Evolutionary conservation across 2,329 filamentous ascomycete genomes (phyloP).

Genomic region (Byssochlamys sp.): DNA sequence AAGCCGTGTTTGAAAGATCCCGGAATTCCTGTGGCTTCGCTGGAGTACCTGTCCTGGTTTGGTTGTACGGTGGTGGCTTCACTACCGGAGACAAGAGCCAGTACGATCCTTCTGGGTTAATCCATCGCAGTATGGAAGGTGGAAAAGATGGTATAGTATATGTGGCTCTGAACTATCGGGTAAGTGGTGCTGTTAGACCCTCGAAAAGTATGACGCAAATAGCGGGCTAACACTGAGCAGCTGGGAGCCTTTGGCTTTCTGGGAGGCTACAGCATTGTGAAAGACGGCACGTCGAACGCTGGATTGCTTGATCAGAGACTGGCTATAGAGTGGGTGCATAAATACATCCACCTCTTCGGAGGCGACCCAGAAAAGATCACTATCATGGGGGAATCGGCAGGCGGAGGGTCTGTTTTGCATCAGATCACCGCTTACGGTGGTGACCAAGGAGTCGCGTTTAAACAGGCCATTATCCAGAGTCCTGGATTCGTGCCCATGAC

Average conservation of each 20-base stretch:
- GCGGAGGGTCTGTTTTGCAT: conserved; percentile 46
- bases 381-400: conserved; percentile 37
- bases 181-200: background rate
- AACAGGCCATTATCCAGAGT: conserved; percentile 37
- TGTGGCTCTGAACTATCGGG: background rate
- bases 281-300: background rate
- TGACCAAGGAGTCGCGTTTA: conserved; percentile 27
- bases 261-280: background rate
- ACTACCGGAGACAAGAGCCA: conserved; percentile 23
- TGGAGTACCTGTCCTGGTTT: conserved; percentile 18
- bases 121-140: conserved; percentile 29
- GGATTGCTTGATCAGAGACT: background rate
- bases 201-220: background rate
- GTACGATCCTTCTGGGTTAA: conserved; percentile 23
- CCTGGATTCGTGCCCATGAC: conserved; percentile 27
- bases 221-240: background rate
- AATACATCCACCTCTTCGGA: conserved; percentile 3
- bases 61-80: conserved; percentile 36
- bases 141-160: conserved; percentile 2
- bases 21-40: background rate
- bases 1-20: background rate
- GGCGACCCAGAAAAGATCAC: background rate
- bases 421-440: conserved; percentile 47
- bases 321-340: background rate
- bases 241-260: background rate